Conservation (phyloP, 805 yeast genomes). For the Barnettozyma botsteinii region DNA sequence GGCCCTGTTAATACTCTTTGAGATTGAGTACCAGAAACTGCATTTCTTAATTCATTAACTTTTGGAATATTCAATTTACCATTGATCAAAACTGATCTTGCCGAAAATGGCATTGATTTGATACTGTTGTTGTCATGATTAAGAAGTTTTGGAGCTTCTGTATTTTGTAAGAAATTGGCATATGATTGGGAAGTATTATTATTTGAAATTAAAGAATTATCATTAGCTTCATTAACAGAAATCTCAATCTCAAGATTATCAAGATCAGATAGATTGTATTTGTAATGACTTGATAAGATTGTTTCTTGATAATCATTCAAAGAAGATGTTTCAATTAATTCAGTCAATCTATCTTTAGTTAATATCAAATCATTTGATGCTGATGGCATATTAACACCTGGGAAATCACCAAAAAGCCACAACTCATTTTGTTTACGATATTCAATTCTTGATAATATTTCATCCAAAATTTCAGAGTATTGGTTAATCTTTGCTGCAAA, state of each 20-base stretch:
- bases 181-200: constrained; percentile 15
- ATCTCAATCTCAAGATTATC: background rate
- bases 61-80: constrained; percentile 22
- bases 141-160: constrained; percentile 2
- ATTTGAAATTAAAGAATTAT: constrained; percentile 13
- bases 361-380: constrained; percentile 6
- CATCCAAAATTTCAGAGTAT: constrained; percentile 9
- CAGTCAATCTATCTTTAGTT: constrained; percentile 9
- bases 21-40: constrained; percentile 17
- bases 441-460: constrained; percentile 17
- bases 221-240: constrained; percentile 3
- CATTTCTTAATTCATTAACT: constrained; percentile 23
- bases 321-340: constrained; percentile 4
- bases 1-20: constrained; percentile 1
- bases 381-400: constrained; percentile 5
- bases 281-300: constrained; percentile 19
- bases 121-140: constrained; percentile 19
- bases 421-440: constrained; percentile 15
- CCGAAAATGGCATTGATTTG: constrained; percentile 24
- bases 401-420: constrained; percentile 17
- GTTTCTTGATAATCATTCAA: constrained; percentile 15
- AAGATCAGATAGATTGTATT: constrained; percentile 8
- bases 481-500: constrained; percentile 11
- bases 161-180: constrained; percentile 15
- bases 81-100: constrained; percentile 20